Percentiles rank a stretch among this genome's conserved stretches.
phyloP scores from a whole-genome alignment of 1,139 yeast species.

The Kazachstania sp. region DNA sequence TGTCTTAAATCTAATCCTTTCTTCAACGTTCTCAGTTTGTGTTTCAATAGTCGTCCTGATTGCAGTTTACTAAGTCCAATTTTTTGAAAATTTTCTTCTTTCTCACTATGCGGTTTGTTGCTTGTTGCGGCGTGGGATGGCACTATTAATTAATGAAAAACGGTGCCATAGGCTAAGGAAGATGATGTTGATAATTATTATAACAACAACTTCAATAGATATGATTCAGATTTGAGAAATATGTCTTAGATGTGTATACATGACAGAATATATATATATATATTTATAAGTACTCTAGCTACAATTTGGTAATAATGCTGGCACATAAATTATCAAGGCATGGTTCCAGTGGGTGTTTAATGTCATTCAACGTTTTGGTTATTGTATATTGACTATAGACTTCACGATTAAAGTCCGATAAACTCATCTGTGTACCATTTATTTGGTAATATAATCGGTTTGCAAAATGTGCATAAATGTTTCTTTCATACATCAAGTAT shows the following conservation, averaged over 20 bases:
- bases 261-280: no score
- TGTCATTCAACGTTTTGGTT: constrained; percentile 6
- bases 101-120: neutral
- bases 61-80: constrained; percentile 10
- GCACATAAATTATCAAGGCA: constrained; percentile 16
- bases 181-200: no score
- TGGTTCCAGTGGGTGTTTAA: constrained; percentile 18
- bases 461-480: constrained; percentile 25
- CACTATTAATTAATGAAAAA: no score
- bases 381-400: constrained; percentile 14
- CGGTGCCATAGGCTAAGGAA: no score
- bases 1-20: no score
- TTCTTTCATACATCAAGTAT: constrained; percentile 23
- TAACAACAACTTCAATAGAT: no score
- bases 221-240: no score
- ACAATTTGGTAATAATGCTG: constrained; percentile 6
- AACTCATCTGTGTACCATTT: constrained; percentile 17
- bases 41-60: constrained; percentile 2
- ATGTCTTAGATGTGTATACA: no score
- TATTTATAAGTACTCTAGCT: neutral
- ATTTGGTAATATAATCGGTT: constrained; percentile 23
- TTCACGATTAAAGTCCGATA: constrained; percentile 12
- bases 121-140: no score
- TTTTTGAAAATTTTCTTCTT: constrained; percentile 18
- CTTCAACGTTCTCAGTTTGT: neutral